These are phyloP conservation scores for Rhypophila decipiens DNA, from an alignment of 495 filamentous ascomycete species.

Conservation along the genomic window DNA sequence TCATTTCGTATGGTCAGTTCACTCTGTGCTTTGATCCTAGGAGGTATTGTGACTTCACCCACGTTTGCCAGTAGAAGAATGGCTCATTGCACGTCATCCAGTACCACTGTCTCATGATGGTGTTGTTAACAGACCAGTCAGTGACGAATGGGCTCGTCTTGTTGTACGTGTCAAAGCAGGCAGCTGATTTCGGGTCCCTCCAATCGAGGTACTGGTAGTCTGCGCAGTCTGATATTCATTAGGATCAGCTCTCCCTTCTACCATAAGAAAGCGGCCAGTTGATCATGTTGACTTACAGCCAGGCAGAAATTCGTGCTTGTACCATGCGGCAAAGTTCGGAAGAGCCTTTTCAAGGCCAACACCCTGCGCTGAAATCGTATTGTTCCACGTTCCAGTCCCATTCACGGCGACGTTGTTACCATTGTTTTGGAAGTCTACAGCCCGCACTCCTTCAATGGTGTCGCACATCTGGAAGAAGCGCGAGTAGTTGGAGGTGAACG, in stretches of 20 bases:
- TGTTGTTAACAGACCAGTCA: conserved; percentile 44
- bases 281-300: conserved; percentile 32
- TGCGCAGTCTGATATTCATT: conserved; percentile 15
- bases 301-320: conserved; percentile 40
- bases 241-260: background rate
- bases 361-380: conserved; percentile 30
- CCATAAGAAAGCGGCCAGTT: background rate
- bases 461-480: conserved; percentile 50
- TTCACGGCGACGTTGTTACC: background rate
- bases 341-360: conserved; percentile 52
- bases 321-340: conserved; percentile 48
- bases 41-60: too few relatives aligned
- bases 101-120: conserved; percentile 51
- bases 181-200: conserved; percentile 35
- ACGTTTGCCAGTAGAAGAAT: conserved; percentile 55
- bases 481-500: conserved; percentile 40
- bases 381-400: too few relatives aligned
- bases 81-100: conserved; percentile 63
- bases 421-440: background rate
- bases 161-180: conserved; percentile 54
- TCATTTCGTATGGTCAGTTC: too few relatives aligned
- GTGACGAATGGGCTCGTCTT: conserved; percentile 46
- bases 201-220: conserved; percentile 46
- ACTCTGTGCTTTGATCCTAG: too few relatives aligned
- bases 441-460: conserved; percentile 28